These are phyloP conservation scores for Cystobasidium ongulense DNA, from an alignment of 768 basidiomycete genomes.

Conservation along the genomic window DNA sequence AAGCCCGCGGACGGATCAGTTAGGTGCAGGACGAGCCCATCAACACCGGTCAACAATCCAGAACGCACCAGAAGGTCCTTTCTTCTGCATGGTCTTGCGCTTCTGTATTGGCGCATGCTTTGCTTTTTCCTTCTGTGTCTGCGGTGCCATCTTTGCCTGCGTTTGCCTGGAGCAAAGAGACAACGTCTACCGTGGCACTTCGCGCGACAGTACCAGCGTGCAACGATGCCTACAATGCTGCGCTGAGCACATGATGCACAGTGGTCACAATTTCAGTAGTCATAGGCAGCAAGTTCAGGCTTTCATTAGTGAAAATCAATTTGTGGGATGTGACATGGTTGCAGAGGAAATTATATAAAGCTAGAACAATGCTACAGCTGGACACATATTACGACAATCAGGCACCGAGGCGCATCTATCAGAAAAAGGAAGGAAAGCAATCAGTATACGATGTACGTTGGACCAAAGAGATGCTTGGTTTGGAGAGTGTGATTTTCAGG, in stretches of 20 bases:
- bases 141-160: neutral
- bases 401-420: neutral
- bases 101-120: constrained; percentile 17
- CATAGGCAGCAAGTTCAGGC: no score
- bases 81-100: neutral
- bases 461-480: neutral
- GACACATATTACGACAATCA: no score
- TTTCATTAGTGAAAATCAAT: no score
- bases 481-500: neutral
- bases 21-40: neutral
- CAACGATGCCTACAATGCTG: no score
- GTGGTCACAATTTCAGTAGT: no score
- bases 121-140: constrained; percentile 7
- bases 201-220: no score
- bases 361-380: no score
- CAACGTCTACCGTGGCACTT: no score
- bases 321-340: no score
- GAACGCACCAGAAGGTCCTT: neutral
- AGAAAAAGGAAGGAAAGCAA: neutral
- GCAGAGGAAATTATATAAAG: no score
- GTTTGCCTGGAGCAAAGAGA: neutral
- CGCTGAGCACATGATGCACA: no score
- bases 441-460: neutral
- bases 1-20: neutral
- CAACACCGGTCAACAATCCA: neutral